Evolutionary conservation across 371 early-diverging fungal genomes (phyloP), one percentile per base, ranked within the genome.

Genomic region (Catenaria anguillulae): DNA sequence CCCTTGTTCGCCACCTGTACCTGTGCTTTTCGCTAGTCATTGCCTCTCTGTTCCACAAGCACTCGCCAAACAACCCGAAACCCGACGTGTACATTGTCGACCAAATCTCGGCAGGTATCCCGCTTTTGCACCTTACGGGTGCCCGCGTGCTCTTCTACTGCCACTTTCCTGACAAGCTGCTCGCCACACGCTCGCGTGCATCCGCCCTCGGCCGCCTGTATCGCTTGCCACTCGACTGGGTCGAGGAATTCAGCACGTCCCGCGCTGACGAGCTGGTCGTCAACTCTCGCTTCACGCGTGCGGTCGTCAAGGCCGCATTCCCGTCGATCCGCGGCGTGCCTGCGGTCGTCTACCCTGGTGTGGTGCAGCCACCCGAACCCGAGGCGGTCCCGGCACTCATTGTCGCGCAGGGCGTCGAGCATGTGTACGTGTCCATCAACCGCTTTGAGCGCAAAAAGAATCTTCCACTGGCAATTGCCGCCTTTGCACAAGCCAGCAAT

Each of bases 371-470:
- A n/a, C 71, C 77, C 36, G 71, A 80, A 3, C 92, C 48, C 48
- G 29, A 15, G 15, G 52, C 52, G 52, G 19, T 36, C 26, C 45
- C 45, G 45, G 21, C 21, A 23, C 3, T 4, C 2, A 23, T 19
- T 2, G 45, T 43, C 19, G 10, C 5, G 40, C 17, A 17, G 40
- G 17, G 19, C 19, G 60, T 63, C 4, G 33, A 48, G 10, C 64
- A 60, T n/a, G 31, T 54, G 21, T 21, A 62, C 17, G 60, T 73
- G 15, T 89, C 89, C 0, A 81, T 96, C 68, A 96, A 95, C 70
- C 86, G 97, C 5, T 96, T 93, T 60, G 97, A 96, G 71, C 81
- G 89, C 45, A 95, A 95, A 67, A 96, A 96, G 75, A 84, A 89
- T 69, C 76, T 95, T n/a, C 77, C 67, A 4, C 73, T 94, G 55